A percentile compares a stretch with the other conserved stretches of the same genome.
These are phyloP conservation scores for Mycogone perniciosa DNA, from an alignment of 2,329 filamentous ascomycete genomes.

Conservation along the genomic window DNA sequence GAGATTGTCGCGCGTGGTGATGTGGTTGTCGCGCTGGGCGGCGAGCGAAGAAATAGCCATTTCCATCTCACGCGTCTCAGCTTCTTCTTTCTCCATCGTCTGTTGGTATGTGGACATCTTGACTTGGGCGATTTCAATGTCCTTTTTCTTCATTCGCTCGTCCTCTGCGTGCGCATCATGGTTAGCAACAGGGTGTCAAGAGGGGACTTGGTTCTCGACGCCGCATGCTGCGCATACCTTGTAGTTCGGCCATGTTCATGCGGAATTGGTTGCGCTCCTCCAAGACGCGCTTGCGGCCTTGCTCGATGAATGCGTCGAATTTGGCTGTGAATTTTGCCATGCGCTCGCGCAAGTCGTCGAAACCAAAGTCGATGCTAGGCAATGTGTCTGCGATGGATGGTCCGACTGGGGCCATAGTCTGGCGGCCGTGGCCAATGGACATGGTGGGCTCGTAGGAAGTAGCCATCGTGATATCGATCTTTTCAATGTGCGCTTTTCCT, in stretches of 20 bases:
- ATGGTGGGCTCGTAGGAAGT: constrained; percentile 63
- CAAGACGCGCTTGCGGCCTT: constrained; percentile 78
- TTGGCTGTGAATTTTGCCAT: constrained; percentile 88
- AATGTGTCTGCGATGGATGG: constrained; percentile 71
- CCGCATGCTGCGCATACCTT: constrained; percentile 55
- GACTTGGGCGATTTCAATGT: constrained; percentile 74
- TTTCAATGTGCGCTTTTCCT: neutral
- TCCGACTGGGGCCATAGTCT: constrained; percentile 50
- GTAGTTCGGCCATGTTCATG: constrained; percentile 80
- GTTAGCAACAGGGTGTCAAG: constrained; percentile 3
- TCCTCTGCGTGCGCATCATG: constrained; percentile 56
- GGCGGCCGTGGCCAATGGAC: constrained; percentile 55
- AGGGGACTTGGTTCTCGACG: neutral
- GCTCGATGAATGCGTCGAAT: constrained; percentile 92
- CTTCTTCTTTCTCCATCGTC: constrained; percentile 67
- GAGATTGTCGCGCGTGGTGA: constrained; percentile 49
- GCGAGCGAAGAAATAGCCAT: constrained; percentile 52
- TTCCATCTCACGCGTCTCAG: constrained; percentile 72
- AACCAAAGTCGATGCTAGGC: constrained; percentile 89
- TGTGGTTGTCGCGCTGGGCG: constrained; percentile 54
- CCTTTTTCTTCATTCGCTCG: constrained; percentile 79
- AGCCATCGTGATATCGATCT: constrained; percentile 36
- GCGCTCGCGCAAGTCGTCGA: constrained; percentile 88
- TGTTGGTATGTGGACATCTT: constrained; percentile 66
- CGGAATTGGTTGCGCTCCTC: constrained; percentile 94